Evolutionary conservation across 2,329 filamentous ascomycete genomes (phyloP).

Genomic region (Penicillium psychrosexuale): DNA sequence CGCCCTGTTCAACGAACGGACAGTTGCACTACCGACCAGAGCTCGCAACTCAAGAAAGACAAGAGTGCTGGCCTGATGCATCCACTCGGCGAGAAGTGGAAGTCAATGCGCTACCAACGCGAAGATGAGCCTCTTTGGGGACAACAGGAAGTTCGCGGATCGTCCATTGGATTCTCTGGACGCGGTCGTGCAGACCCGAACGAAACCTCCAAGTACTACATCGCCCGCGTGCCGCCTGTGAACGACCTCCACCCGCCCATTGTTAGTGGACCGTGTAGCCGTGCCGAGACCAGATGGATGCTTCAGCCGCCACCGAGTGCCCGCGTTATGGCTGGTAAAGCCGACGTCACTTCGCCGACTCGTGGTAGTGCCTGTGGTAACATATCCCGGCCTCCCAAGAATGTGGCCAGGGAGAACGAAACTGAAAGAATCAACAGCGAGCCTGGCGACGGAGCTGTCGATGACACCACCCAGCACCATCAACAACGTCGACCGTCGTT

Average conservation of each 20-base stretch:
- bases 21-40: conserved; percentile 51
- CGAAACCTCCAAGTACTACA: conserved; percentile 57
- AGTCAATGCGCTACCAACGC: conserved; percentile 74
- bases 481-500: conserved; percentile 20
- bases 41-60: conserved; percentile 44
- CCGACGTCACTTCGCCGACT: conserved; percentile 36
- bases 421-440: conserved; percentile 5
- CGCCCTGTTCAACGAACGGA: conserved; percentile 56
- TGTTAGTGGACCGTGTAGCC: conserved; percentile 68
- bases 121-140: conserved; percentile 89
- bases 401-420: not conserved
- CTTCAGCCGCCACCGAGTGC: conserved; percentile 85
- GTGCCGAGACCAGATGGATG: conserved; percentile 81
- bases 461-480: conserved; percentile 13
- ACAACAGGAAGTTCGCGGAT: conserved; percentile 57
- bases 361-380: conserved; percentile 16
- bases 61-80: conserved; percentile 41
- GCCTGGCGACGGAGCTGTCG: conserved; percentile 4
- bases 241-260: conserved; percentile 85
- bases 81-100: conserved; percentile 62
- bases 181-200: conserved; percentile 37
- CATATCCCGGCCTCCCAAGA: conserved; percentile 9
- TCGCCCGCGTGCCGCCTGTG: conserved; percentile 65
- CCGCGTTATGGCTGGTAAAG: conserved; percentile 85
- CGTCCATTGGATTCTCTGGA: conserved; percentile 52